Evolutionary conservation across 306 rosid species (phyloP), one percentile per base, ranked within the genome.

Genomic region (Senna siamea): DNA sequence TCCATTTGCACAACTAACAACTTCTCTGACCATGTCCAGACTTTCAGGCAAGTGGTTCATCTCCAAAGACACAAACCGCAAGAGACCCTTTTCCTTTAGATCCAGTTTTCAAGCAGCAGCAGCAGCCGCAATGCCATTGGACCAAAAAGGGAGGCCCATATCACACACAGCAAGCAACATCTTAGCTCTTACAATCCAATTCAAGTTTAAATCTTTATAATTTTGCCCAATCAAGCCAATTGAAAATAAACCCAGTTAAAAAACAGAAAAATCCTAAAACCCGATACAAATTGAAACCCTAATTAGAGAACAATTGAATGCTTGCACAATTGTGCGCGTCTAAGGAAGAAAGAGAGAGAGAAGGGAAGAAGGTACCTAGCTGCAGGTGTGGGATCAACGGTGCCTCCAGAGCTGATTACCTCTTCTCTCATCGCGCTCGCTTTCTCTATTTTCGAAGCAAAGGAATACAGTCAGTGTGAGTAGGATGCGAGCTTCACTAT

Each of bases 391-490:
- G 90, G 96, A 84, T 92, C 96, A 73, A 88, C 54, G 66, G 85
- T 87, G 56, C 95, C 99, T 30, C 92, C 97, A 20, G 97, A 92
- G 89, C 97, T 92, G 80, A 92, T 94, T 15, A 92, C 99, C 83
- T 94, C 99, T 73, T 94, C 99, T 75, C 97, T 88, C 99, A 92
- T 89, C 73, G 47, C 60, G 70, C 40, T 46, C 54, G 18, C 70
- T 38, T 66, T 60, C 47, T 72, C 74, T 71, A 22, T 14, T 83
- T 79, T 22, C 57, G 80, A 83, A 83, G 70, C 79, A 75, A 76
- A 53, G 65, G 79, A 69, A 32, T 69, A 37, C 5, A 37, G 6
- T 37, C 0, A 17, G 74, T 20, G 72, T 5, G 32, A 55, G 71
- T 56, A 19, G 51, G 34, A 72, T n/a, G 35, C 51, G 51, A 59